phyloP scores from a whole-genome alignment of 2,329 filamentous ascomycete species.

The Orbilia ellipsospora region DNA sequence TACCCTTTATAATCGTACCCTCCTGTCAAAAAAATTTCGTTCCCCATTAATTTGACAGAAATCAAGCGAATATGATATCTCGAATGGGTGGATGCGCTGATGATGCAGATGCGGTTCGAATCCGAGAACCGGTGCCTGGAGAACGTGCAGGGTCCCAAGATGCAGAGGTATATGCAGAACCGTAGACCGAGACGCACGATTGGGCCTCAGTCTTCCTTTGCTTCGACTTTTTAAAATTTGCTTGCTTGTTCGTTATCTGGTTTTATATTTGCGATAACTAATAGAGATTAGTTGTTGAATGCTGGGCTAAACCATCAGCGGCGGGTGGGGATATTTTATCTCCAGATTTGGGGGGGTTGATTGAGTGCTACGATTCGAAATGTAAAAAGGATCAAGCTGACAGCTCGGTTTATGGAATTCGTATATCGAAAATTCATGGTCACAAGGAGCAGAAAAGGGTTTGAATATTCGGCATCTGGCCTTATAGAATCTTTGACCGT shows the following conservation, averaged over 20 bases:
- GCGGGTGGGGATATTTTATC: too few relatives aligned
- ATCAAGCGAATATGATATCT: constrained; percentile 12
- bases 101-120: background rate
- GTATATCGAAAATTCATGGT: too few relatives aligned
- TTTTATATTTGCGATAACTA: background rate
- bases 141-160: constrained; percentile 10
- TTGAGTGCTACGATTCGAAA: too few relatives aligned
- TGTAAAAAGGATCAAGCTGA: too few relatives aligned
- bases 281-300: too few relatives aligned
- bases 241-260: constrained; percentile 16
- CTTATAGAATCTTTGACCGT: too few relatives aligned
- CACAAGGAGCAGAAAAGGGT: too few relatives aligned
- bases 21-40: too few relatives aligned
- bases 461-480: too few relatives aligned
- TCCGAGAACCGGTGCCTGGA: constrained; percentile 39
- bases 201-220: background rate
- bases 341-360: too few relatives aligned
- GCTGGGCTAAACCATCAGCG: too few relatives aligned
- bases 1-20: background rate
- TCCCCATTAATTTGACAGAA: background rate
- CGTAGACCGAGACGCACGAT: background rate
- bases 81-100: background rate
- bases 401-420: too few relatives aligned
- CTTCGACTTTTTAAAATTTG: background rate
- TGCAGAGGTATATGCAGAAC: constrained; percentile 5